Evolutionary conservation across 371 early-diverging fungal genomes (phyloP).

Genomic region (Syncephalastrum contaminatum): DNA sequence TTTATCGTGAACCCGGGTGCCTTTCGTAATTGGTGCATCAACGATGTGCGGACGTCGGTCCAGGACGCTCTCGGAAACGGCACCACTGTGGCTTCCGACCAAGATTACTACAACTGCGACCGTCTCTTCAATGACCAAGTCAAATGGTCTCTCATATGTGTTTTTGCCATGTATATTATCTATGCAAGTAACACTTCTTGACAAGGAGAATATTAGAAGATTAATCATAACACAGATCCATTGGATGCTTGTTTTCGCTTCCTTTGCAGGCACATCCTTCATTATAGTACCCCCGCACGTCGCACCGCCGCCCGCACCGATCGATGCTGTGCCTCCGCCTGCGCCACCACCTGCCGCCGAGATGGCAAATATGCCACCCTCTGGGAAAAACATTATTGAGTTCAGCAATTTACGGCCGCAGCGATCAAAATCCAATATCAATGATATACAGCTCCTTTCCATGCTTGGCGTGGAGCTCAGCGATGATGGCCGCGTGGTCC

Average conservation of each 20-base stretch:
- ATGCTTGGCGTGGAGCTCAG: too few species aligned
- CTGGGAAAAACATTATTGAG: not conserved
- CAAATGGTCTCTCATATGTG: conserved; percentile 41
- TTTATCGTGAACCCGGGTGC: conserved; percentile 11
- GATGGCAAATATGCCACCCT: not conserved
- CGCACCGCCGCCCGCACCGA: conserved; percentile 4
- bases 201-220: not conserved
- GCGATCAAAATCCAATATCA: too few species aligned
- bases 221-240: conserved; percentile 9
- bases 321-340: not conserved
- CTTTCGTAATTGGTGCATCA: conserved; percentile 16
- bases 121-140: conserved; percentile 40
- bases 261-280: conserved; percentile 18
- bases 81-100: conserved; percentile 2
- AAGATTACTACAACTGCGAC: conserved; percentile 43
- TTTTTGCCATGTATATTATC: conserved; percentile 32
- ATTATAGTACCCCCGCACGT: conserved; percentile 11
- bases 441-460: too few species aligned
- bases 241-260: conserved; percentile 17
- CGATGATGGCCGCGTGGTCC: too few species aligned
- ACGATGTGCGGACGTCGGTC: conserved; percentile 6
- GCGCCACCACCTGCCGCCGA: conserved; percentile 1
- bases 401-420: too few species aligned
- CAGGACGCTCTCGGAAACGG: conserved; percentile 3
- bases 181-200: conserved; percentile 31